These are phyloP conservation scores for Sphagnum fallax DNA, from an alignment of 228 moss, liverwort and hornwort species.

Conservation along the genomic window DNA sequence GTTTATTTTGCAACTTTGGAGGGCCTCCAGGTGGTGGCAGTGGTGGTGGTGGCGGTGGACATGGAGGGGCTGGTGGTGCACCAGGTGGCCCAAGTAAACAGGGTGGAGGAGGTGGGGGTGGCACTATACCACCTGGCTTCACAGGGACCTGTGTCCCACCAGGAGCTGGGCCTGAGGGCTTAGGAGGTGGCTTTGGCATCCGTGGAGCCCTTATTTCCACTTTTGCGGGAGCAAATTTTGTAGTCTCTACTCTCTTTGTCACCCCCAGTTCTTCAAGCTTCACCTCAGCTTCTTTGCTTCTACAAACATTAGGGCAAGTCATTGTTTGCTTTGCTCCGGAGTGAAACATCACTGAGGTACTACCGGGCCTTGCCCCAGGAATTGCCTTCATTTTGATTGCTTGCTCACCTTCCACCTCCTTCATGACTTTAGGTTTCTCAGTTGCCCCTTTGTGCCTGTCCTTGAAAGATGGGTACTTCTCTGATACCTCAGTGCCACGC, in stretches of 20 bases:
- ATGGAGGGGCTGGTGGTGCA: conserved; percentile 30
- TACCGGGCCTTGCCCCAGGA: not conserved
- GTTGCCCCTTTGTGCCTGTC: conserved; percentile 72
- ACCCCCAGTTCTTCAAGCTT: conserved; percentile 33
- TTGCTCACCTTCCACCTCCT: conserved; percentile 20
- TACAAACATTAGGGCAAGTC: conserved; percentile 2
- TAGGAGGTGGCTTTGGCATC: conserved; percentile 66
- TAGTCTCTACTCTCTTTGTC: conserved; percentile 33
- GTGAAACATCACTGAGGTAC: not conserved
- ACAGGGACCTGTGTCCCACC: conserved; percentile 6
- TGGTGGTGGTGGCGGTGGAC: conserved; percentile 51
- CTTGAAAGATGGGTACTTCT: conserved; percentile 75
- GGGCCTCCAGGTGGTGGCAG: conserved; percentile 2
- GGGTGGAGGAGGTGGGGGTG: conserved; percentile 17
- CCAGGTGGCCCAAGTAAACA: conserved; percentile 15
- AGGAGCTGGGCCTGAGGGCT: conserved; percentile 18
- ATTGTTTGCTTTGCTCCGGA: conserved; percentile 1
- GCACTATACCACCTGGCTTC: conserved; percentile 11
- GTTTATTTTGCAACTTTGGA: conserved; percentile 10
- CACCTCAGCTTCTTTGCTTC: not conserved
- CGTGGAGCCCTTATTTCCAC: conserved; percentile 59
- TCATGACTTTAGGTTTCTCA: conserved; percentile 30
- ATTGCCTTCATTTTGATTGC: conserved; percentile 7
- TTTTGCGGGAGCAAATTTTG: conserved; percentile 36
- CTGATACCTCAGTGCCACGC: conserved; percentile 26